phyloP scores from a whole-genome alignment of 768 basidiomycete species.

The Kwoniella newhampshirensis region DNA sequence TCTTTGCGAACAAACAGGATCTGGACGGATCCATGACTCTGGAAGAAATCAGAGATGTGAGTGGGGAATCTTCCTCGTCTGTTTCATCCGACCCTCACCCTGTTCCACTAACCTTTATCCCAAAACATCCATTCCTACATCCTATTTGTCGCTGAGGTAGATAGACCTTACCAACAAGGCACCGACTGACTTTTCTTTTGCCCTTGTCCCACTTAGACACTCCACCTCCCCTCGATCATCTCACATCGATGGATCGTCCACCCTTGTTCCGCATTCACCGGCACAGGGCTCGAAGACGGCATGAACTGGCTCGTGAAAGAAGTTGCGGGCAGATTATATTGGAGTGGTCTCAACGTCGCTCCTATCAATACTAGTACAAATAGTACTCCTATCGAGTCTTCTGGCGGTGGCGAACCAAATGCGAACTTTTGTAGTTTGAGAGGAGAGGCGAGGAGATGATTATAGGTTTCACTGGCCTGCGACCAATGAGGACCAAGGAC shows the following conservation, averaged over 20 bases:
- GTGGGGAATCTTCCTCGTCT: constrained; percentile 43
- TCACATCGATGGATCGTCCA: constrained; percentile 88
- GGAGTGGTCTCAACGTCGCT: constrained; percentile 25
- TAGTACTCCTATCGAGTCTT: too few species aligned
- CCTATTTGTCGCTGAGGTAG: background rate
- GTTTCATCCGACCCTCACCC: background rate
- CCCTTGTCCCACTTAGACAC: constrained; percentile 65
- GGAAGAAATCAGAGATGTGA: constrained; percentile 76
- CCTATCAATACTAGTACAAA: background rate
- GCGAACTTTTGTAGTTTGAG: too few species aligned
- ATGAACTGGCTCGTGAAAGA: constrained; percentile 90
- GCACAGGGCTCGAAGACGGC: constrained; percentile 76
- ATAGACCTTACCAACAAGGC: too few species aligned
- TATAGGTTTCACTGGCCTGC: too few species aligned
- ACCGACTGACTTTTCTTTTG: too few species aligned
- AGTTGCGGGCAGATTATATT: constrained; percentile 83
- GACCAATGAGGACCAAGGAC: too few species aligned
- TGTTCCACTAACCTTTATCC: background rate
- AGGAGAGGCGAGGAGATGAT: too few species aligned
- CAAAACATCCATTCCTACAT: background rate
- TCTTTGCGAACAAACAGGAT: constrained; percentile 98
- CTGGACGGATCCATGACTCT: constrained; percentile 80
- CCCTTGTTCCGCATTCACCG: constrained; percentile 89
- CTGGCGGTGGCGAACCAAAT: too few species aligned
- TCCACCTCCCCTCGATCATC: constrained; percentile 75